Evolutionary conservation across 257 asterid genomes (phyloP).

Genomic region (Lavandula angustifolia): DNA sequence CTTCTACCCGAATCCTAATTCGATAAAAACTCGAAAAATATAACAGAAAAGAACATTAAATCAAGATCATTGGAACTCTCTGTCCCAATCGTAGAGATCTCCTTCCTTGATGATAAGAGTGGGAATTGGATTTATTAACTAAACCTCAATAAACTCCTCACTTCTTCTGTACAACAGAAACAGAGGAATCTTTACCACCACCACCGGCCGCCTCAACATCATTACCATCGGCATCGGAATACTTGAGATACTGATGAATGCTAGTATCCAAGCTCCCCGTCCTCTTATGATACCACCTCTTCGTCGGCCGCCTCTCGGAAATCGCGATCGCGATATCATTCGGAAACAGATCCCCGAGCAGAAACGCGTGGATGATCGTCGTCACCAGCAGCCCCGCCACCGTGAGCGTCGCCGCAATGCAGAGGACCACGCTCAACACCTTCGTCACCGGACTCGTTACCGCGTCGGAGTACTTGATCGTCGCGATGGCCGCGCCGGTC

Average conservation of each 20-base stretch:
- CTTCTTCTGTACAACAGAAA: slow-evolving; percentile 2
- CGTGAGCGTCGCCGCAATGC: slow-evolving; percentile 53
- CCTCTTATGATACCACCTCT: slow-evolving; percentile 60
- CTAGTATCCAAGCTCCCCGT: slow-evolving; percentile 45
- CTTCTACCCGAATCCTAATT: too few relatives aligned
- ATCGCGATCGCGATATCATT: slow-evolving; percentile 83
- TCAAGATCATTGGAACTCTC: slow-evolving; percentile 45
- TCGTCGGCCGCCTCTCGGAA: slow-evolving; percentile 43
- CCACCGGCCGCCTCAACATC: slow-evolving; percentile 48
- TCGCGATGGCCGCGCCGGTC: slow-evolving; percentile 81
- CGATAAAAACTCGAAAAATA: too few relatives aligned
- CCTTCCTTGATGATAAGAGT: slow-evolving; percentile 36
- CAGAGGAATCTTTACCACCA: slow-evolving; percentile 10
- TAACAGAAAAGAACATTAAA: neutral
- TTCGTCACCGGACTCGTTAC: slow-evolving; percentile 47
- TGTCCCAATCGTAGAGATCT: slow-evolving; percentile 18
- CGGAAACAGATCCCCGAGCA: slow-evolving; percentile 73
- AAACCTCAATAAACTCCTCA: too few relatives aligned
- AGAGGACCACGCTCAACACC: slow-evolving; percentile 45
- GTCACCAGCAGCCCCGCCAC: slow-evolving; percentile 58
- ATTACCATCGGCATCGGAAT: slow-evolving; percentile 41
- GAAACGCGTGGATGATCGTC: slow-evolving; percentile 67
- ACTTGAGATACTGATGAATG: slow-evolving; percentile 56
- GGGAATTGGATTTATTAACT: neutral
- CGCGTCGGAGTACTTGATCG: slow-evolving; percentile 55